phyloP scores from a whole-genome alignment of 2,329 filamentous ascomycete genomes.

The Trichoderma guizhouense region DNA sequence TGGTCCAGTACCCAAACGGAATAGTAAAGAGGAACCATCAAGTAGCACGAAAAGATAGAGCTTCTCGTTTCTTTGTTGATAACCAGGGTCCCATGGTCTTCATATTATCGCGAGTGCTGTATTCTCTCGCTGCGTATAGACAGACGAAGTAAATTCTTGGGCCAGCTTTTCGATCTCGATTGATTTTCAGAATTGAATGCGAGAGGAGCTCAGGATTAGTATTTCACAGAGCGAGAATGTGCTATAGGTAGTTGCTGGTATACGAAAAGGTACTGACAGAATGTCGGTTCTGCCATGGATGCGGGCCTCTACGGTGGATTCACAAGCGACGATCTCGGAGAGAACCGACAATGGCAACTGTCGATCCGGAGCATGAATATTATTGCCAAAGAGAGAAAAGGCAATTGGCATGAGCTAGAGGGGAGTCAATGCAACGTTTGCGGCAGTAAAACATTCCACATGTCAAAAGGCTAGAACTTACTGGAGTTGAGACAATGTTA shows the following conservation, averaged over 20 bases:
- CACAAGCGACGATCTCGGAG: constrained; percentile 3
- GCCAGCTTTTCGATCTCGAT: neutral
- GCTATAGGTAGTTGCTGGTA: neutral
- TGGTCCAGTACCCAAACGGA: neutral
- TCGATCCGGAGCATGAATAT: neutral
- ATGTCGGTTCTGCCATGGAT: neutral
- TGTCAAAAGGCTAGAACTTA: neutral
- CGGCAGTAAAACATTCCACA: neutral
- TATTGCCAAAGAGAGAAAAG: neutral
- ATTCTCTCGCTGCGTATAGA: neutral
- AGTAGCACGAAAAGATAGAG: neutral
- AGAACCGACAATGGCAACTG: constrained; percentile 1
- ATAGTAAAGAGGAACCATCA: neutral
- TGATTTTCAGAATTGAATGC: neutral
- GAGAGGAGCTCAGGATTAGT: neutral
- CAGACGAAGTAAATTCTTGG: neutral
- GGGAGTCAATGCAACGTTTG: neutral
- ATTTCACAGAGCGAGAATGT: neutral
- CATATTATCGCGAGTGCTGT: neutral
- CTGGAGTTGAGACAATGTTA: neutral
- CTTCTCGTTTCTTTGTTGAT: neutral
- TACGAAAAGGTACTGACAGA: neutral
- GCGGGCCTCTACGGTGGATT: neutral
- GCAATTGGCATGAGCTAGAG: neutral
- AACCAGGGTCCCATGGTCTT: neutral